Evolutionary conservation across 805 yeast genomes (phyloP).

Genomic region (Cyberlindnera mrakii): DNA sequence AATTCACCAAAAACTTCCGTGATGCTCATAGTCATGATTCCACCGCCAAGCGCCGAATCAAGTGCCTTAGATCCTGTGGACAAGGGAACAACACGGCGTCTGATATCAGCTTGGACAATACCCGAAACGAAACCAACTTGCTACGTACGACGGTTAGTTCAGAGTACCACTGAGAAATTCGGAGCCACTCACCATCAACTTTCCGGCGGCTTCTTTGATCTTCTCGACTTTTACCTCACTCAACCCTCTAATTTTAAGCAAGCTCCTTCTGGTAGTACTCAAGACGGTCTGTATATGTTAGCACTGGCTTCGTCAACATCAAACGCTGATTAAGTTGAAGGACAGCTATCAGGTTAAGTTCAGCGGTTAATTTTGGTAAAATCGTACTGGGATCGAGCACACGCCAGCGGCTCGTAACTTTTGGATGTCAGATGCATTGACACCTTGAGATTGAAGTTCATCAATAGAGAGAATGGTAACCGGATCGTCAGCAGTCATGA

Average conservation of each 20-base stretch:
- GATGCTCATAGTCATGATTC: constrained; percentile 68
- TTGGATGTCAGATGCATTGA: constrained; percentile 64
- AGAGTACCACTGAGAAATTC: background rate
- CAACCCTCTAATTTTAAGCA: constrained; percentile 62
- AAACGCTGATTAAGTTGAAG: constrained; percentile 5
- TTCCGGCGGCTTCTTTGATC: constrained; percentile 67
- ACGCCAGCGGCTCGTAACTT: constrained; percentile 64
- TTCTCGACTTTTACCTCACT: constrained; percentile 76
- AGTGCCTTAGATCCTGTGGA: constrained; percentile 70
- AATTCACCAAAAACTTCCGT: constrained; percentile 80
- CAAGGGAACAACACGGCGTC: constrained; percentile 56
- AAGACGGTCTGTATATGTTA: constrained; percentile 34
- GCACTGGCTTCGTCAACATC: background rate
- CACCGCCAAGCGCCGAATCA: constrained; percentile 68
- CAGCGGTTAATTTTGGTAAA: constrained; percentile 15
- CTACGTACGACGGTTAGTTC: constrained; percentile 11
- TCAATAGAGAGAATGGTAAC: constrained; percentile 33
- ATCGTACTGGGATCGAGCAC: constrained; percentile 53
- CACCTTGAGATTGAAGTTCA: constrained; percentile 59
- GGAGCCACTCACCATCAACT: constrained; percentile 33
- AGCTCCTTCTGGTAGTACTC: constrained; percentile 58
- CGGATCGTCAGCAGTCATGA: constrained; percentile 10
- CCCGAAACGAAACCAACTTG: constrained; percentile 73
- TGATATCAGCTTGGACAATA: constrained; percentile 55
- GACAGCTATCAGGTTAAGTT: constrained; percentile 19